Base-by-base conservation (phyloP, 140 eudicot species). In the Ambrosia hybrid region DNA sequence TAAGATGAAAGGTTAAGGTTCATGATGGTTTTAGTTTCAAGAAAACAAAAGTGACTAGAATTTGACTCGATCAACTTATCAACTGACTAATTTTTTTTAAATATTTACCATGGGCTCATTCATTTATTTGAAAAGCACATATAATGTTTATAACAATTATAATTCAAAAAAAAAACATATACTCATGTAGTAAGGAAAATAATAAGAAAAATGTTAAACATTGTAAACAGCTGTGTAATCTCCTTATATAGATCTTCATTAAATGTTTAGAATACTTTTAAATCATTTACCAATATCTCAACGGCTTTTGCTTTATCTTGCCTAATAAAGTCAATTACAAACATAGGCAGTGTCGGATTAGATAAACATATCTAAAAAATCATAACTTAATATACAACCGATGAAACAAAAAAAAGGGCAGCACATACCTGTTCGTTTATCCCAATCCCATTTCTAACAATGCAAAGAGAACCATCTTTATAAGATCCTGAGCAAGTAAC, bases 401-500 rank as follows among this genome's bases (percentile, higher is more conserved):
- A 33, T 49, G 21, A 33, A 21, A 15, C 11, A 3, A n/a, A 39
- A 1, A 7, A 9, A 49, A 37, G 10, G 39, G 39, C 57, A 57
- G 48, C 36, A 9, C 46, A 58, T 41, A 86, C 98, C 89, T 89
- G 98, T 81, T 93, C 98, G 52, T 93, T 93, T 49, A 89, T 93
- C 48, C 98, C 98, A 56, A 93, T 93, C 57, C 98, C 98, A 51
- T 93, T 93, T 51, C 98, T 95, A 46, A 93, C 96, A 60, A 93
- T 82, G 70, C 97, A 96, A 78, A 93, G 93, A 62, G 98, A 93
- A 70, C 98, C 98, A 73, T 90, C 98, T 76, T 93, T 93, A 70
- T 87, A 90, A 61, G 98, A 97, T 63, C 98, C 98, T 45, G 98
- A 93, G 82, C 98, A 93, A 76, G 98, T 93, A 60, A 93, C 98